Conservation (phyloP, 768 basidiomycete species). For the Pleurotus salmoneostramineus region DNA sequence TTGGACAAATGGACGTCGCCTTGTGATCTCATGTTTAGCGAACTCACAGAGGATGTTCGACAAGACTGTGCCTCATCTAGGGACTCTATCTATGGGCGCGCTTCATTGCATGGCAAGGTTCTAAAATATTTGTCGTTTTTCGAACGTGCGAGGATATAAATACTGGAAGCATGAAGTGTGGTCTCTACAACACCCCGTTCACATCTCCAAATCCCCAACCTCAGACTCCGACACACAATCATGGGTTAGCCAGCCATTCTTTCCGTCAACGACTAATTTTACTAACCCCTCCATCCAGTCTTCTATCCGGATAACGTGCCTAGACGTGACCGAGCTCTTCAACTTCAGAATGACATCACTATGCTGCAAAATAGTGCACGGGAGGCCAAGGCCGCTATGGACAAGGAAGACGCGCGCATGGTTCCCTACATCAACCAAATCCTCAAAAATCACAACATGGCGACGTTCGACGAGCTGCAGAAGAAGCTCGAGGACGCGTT, state of each 20-base stretch:
- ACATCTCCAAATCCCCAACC: not conserved
- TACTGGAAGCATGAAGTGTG: not conserved
- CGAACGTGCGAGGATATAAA: not conserved
- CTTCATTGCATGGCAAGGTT: no score
- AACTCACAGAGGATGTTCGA: no score
- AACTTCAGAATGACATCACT: conserved; percentile 3
- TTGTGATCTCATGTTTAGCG: not conserved
- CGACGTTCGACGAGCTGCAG: conserved; percentile 4
- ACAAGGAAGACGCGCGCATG: conserved; percentile 6
- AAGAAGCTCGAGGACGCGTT: conserved; percentile 1
- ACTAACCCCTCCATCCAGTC: not conserved
- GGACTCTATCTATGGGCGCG: no score
- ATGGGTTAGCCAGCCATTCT: not conserved
- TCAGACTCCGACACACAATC: not conserved
- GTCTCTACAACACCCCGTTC: not conserved
- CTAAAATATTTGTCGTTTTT: no score
- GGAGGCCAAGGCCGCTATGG: conserved; percentile 5
- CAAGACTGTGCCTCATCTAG: no score
- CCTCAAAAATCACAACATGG: conserved; percentile 3
- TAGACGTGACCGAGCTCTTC: conserved; percentile 3
- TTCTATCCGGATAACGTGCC: conserved; percentile 6
- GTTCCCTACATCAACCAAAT: conserved; percentile 4
- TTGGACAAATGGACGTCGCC: not conserved
- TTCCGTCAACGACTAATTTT: no score
- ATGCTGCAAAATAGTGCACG: not conserved